phyloP scores from a whole-genome alignment of 805 yeast genomes.

The Jamesozyma gamospora region DNA sequence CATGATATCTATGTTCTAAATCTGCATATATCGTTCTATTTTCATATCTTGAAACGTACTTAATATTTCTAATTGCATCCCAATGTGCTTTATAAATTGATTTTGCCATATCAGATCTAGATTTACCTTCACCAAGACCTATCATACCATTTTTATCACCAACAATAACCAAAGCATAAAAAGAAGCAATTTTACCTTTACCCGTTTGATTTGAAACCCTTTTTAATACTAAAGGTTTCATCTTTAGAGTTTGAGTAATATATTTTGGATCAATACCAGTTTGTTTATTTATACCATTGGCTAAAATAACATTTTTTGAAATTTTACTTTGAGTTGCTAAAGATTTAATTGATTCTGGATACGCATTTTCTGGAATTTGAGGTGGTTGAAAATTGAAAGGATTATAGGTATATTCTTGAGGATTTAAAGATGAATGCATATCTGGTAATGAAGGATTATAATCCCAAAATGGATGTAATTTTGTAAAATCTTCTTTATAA shows the following conservation, averaged over 20 bases:
- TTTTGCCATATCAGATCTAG: slow-evolving; percentile 59
- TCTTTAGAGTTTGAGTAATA: slow-evolving; percentile 44
- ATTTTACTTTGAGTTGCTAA: slow-evolving; percentile 8
- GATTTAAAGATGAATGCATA: slow-evolving; percentile 16
- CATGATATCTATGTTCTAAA: slow-evolving; percentile 74
- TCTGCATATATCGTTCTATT: slow-evolving; percentile 84
- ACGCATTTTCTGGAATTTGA: slow-evolving; percentile 8
- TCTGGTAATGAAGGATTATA: slow-evolving; percentile 29
- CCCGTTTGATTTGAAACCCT: slow-evolving; percentile 85
- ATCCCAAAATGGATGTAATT: slow-evolving; percentile 71
- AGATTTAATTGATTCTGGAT: slow-evolving; percentile 5
- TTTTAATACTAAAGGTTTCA: slow-evolving; percentile 62
- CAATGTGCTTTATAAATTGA: slow-evolving; percentile 82
- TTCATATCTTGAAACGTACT: slow-evolving; percentile 77
- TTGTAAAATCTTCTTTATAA: slow-evolving; percentile 59
- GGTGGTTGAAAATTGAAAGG: slow-evolving; percentile 12
- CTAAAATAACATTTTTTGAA: slow-evolving; percentile 23
- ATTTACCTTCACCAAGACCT: slow-evolving; percentile 92
- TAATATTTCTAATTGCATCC: slow-evolving; percentile 84
- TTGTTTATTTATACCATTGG: slow-evolving; percentile 46
- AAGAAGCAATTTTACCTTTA: slow-evolving; percentile 78
- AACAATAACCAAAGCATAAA: slow-evolving; percentile 76
- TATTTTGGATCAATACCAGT: slow-evolving; percentile 59
- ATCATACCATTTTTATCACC: slow-evolving; percentile 92
- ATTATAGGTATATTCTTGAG: slow-evolving; percentile 9